A percentile compares a stretch with the other conserved stretches of the same genome.
Evolutionary conservation across 371 early-diverging fungal genomes (phyloP).

Genomic region (Mucor plumbeus): DNA sequence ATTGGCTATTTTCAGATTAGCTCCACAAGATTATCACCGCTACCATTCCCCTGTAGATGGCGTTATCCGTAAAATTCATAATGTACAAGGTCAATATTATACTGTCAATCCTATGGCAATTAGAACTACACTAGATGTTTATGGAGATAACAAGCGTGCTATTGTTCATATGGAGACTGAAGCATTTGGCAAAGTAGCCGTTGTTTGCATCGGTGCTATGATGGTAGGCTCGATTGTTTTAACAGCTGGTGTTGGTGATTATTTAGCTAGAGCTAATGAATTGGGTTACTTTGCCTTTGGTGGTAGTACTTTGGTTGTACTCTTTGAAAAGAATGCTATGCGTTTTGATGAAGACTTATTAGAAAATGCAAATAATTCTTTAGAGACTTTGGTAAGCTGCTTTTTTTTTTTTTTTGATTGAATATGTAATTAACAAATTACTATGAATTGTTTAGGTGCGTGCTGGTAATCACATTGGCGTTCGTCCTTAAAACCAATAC

Average conservation of each 20-base stretch:
- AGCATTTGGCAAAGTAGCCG: slow-evolving; percentile 77
- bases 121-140: slow-evolving; percentile 78
- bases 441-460: slow-evolving; percentile 16
- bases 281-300: slow-evolving; percentile 85
- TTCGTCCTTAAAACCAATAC: background rate
- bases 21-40: slow-evolving; percentile 92
- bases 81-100: slow-evolving; percentile 76
- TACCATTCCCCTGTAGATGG: slow-evolving; percentile 88
- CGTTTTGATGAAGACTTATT: slow-evolving; percentile 73
- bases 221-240: slow-evolving; percentile 87
- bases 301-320: slow-evolving; percentile 78
- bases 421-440: no score
- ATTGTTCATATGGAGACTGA: slow-evolving; percentile 73
- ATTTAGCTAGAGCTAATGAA: slow-evolving; percentile 75
- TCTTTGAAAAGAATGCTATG: slow-evolving; percentile 70
- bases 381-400: slow-evolving; percentile 60
- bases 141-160: slow-evolving; percentile 81
- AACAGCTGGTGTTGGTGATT: slow-evolving; percentile 60
- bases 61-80: slow-evolving; percentile 56
- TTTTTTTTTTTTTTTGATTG: background rate
- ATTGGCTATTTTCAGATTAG: slow-evolving; percentile 80
- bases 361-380: slow-evolving; percentile 56
- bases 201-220: slow-evolving; percentile 85
- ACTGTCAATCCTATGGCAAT: slow-evolving; percentile 93
- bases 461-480: slow-evolving; percentile 36